Base-by-base conservation (phyloP, 2,329 filamentous ascomycete species). In the Nannizzia gypsea region DNA sequence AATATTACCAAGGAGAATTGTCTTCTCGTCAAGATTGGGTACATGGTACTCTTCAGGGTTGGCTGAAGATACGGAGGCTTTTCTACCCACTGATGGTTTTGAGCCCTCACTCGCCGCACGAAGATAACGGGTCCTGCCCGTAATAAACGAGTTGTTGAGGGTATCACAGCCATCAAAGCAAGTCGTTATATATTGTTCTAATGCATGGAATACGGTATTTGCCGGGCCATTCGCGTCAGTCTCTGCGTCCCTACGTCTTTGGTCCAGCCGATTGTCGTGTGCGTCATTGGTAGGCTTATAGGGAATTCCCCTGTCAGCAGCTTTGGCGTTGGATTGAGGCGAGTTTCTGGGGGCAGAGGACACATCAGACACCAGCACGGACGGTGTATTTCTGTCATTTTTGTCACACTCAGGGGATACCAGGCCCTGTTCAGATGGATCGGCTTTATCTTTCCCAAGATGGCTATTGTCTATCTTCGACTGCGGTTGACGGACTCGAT, bases 101-200 rank as follows among this genome's bases (percentile, higher is more conserved):
- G 73, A 71, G 57, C 73, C 75, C 63, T 79, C 78, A 65, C 77
- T 80, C 8, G 72, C 70, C 40, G 75, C 70, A 50, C 76, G 72
- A 48, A 70, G 65, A 4, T 68, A 66, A 2, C 61, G 61, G 31
- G 75, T 75, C 52, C 80, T 79, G 52, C 76, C 73, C 0, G 80
- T 80, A 40, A 80, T 76, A 68, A 96, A 96, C 0, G 90, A 91
- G 13, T 77, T 78, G 69, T 93, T 95, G n/a, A 96, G 73, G 63
- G 81, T 85, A 58, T 87, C 80, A 65, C 84, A 84, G 0, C 85
- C 84, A 59, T 82, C 80, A 66, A 95, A 88, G 65, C 82, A 86
- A 20, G 75, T 72, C 56, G 84, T 75, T 44, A 96, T 80, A 68
- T 93, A 92, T 62, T 90, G 86, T 72, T 95, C 89, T 13, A 96